Conservation (phyloP, 495 filamentous ascomycete species). For the Daldinia caldariorum region DNA sequence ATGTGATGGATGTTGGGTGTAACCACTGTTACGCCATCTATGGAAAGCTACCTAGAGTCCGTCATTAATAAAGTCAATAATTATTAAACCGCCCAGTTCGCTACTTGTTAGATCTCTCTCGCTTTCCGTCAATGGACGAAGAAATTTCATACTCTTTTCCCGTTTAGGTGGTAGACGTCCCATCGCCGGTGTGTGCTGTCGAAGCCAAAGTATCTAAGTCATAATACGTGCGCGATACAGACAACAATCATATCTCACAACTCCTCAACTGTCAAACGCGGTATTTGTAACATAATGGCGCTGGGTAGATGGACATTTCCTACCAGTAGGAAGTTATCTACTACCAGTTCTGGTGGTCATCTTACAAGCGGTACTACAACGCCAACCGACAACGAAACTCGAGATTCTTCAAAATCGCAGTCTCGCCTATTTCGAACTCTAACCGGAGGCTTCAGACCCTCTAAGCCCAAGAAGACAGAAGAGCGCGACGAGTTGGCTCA, state of each 20-base stretch:
- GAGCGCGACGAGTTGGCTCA: constrained; percentile 29
- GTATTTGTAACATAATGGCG: constrained; percentile 26
- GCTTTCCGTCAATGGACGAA: constrained; percentile 4
- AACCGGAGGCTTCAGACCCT: constrained; percentile 33
- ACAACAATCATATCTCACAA: background rate
- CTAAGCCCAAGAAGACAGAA: constrained; percentile 31
- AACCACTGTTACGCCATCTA: constrained; percentile 29
- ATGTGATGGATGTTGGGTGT: constrained; percentile 25
- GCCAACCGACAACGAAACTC: constrained; percentile 32
- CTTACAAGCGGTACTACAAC: constrained; percentile 29
- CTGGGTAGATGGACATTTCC: constrained; percentile 39
- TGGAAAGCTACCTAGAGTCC: constrained; percentile 7
- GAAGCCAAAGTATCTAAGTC: background rate
- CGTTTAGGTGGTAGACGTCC: constrained; percentile 2
- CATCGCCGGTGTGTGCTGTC: background rate
- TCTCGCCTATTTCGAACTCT: constrained; percentile 30
- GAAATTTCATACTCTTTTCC: constrained; percentile 10
- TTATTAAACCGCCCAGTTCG: constrained; percentile 1
- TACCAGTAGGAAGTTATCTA: constrained; percentile 34
- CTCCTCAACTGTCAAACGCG: background rate
- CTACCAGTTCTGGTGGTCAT: constrained; percentile 27
- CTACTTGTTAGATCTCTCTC: background rate
- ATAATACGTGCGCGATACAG: background rate
- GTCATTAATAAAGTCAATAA: constrained; percentile 20
- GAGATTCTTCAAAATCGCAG: constrained; percentile 20